Percentiles rank a stretch among this genome's conserved stretches.
Evolutionary conservation across 1,139 yeast species (phyloP).

Genomic region (Arxiozyma heterogenica): DNA sequence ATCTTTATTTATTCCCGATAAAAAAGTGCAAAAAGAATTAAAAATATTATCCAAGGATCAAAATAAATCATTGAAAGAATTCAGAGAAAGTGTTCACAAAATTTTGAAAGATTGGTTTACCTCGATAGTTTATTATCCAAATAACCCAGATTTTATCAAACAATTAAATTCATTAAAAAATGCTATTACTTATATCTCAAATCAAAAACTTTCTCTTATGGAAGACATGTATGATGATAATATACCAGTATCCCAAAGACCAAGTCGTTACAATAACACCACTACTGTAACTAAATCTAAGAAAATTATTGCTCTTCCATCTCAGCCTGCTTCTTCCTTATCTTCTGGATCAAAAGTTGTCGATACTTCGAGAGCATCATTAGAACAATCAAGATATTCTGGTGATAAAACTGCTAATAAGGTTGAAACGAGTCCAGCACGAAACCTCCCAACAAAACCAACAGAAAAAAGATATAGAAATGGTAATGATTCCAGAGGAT

Average conservation of each 20-base stretch:
- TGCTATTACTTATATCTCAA: background rate
- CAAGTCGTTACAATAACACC: conserved; percentile 1
- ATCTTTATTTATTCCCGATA: conserved; percentile 1
- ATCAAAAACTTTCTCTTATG: background rate
- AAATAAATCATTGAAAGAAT: background rate
- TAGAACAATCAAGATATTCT: background rate
- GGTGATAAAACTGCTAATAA: conserved; percentile 3
- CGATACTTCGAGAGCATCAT: background rate
- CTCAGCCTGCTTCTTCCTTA: background rate
- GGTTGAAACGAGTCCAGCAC: background rate
- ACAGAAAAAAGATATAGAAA: conserved; percentile 5
- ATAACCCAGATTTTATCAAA: conserved; percentile 2
- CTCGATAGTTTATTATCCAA: conserved; percentile 3
- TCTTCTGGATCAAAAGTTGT: background rate
- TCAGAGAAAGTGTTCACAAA: background rate
- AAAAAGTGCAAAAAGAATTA: background rate
- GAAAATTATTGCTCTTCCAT: background rate
- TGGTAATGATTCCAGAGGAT: conserved; percentile 3
- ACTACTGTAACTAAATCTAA: background rate
- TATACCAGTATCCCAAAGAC: background rate
- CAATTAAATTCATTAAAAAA: background rate
- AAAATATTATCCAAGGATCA: background rate
- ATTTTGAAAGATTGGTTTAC: conserved; percentile 1
- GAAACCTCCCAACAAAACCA: background rate
- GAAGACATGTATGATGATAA: conserved; percentile 4